A percentile compares a stretch with the other conserved stretches of the same genome.
Evolutionary conservation across 1,284 basidiomycete genomes (phyloP).

Genomic region (Dichomitus squalens): DNA sequence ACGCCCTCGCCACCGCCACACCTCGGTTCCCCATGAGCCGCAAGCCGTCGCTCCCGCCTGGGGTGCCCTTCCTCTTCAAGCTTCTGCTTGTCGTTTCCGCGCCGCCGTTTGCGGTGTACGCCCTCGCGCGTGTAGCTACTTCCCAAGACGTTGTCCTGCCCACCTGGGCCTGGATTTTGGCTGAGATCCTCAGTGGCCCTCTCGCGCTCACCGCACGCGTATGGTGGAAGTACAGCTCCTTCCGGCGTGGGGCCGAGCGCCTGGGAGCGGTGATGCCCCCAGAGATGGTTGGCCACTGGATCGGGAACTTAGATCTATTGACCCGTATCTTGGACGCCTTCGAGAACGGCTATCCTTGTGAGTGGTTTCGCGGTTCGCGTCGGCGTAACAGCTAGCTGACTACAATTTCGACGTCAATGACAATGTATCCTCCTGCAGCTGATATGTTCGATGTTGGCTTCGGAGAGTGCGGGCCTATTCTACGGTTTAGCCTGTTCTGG

Average conservation of each 20-base stretch:
- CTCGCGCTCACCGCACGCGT: slow-evolving; percentile 11
- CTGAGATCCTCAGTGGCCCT: slow-evolving; percentile 11
- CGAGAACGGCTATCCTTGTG: slow-evolving; percentile 25
- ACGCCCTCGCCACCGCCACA: not conserved
- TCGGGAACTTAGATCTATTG: slow-evolving; percentile 25
- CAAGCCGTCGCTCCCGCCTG: slow-evolving; percentile 15
- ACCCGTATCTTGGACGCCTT: slow-evolving; percentile 14
- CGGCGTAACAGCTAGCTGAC: no score
- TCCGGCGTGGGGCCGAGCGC: slow-evolving; percentile 16
- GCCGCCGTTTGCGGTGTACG: slow-evolving; percentile 13
- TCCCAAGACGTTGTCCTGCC: slow-evolving; percentile 4
- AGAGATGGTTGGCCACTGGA: slow-evolving; percentile 16
- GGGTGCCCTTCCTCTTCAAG: slow-evolving; percentile 19
- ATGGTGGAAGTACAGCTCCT: slow-evolving; percentile 12
- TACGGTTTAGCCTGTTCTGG: slow-evolving; percentile 37
- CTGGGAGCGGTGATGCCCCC: slow-evolving; percentile 22
- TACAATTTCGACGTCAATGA: not conserved
- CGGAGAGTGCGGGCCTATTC: slow-evolving; percentile 16
- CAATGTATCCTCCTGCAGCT: slow-evolving; percentile 1
- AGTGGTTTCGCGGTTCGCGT: slow-evolving; percentile 1
- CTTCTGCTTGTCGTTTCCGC: slow-evolving; percentile 11
- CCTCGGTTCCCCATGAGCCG: slow-evolving; percentile 5
- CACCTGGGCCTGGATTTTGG: slow-evolving; percentile 18
- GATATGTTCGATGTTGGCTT: slow-evolving; percentile 19
- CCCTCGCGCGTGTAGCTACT: not conserved